Evolutionary conservation across 2,329 filamentous ascomycete species (phyloP).

Genomic region (Penicillium sp.): DNA sequence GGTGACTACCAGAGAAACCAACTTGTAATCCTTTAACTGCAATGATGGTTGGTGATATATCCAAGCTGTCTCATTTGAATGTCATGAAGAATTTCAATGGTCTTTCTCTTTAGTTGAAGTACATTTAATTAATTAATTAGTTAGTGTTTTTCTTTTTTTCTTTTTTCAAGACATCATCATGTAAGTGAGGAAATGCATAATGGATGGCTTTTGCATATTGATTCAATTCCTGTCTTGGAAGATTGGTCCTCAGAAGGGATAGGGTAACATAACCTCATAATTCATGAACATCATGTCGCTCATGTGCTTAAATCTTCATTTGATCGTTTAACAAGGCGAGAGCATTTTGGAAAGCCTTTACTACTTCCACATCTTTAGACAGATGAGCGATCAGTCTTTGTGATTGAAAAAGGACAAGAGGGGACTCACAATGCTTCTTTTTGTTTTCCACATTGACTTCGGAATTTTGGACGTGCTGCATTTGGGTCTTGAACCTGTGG

Average conservation of each 20-base stretch:
- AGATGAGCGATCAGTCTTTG: slow-evolving; percentile 5
- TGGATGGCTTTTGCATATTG: background rate
- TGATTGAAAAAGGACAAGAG: background rate
- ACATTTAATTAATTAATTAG: background rate
- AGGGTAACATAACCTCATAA: slow-evolving; percentile 1
- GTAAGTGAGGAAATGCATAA: background rate
- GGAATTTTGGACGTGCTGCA: slow-evolving; percentile 69
- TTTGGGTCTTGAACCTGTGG: slow-evolving; percentile 70
- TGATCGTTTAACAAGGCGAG: slow-evolving; percentile 43
- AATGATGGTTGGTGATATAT: background rate
- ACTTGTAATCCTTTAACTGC: background rate
- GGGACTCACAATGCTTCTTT: slow-evolving; percentile 71
- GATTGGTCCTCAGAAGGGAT: background rate
- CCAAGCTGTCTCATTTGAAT: background rate
- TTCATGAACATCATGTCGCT: background rate
- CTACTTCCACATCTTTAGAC: slow-evolving; percentile 41
- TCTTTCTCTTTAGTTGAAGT: background rate
- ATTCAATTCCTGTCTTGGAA: background rate
- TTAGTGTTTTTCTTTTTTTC: background rate
- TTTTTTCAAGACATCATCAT: background rate
- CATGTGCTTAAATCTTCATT: slow-evolving; percentile 14
- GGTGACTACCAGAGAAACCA: background rate
- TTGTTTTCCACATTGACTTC: slow-evolving; percentile 70
- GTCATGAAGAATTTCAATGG: background rate
- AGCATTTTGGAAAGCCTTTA: slow-evolving; percentile 49